phyloP scores from a whole-genome alignment of 208 protist species.

The Acanthamoeba healyi region DNA sequence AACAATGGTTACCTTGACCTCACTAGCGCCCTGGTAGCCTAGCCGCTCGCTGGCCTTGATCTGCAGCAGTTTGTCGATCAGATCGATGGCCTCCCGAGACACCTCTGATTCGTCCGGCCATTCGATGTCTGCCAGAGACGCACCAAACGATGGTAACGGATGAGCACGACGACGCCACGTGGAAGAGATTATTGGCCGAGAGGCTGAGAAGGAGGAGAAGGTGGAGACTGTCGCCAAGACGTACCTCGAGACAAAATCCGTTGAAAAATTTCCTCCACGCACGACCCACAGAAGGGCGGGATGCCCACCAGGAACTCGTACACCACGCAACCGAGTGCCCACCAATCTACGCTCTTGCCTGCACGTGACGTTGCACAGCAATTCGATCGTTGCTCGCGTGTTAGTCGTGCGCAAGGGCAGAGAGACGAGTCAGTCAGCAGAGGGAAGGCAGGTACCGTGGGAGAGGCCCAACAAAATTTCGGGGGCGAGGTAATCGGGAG shows the following conservation, averaged over 20 bases:
- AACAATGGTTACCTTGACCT: constrained; percentile 26
- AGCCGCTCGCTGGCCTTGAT: constrained; percentile 65
- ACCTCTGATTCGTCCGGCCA: constrained; percentile 62
- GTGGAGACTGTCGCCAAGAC: background rate
- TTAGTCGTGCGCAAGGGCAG: too few relatives aligned
- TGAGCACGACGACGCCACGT: too few relatives aligned
- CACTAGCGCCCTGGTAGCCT: constrained; percentile 26
- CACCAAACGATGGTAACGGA: too few relatives aligned
- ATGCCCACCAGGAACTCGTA: constrained; percentile 90
- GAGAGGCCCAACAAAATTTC: constrained; percentile 41
- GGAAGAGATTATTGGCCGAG: too few relatives aligned
- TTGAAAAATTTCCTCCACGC: constrained; percentile 89
- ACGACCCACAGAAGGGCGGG: constrained; percentile 91
- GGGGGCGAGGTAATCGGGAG: constrained; percentile 26
- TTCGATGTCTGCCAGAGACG: background rate
- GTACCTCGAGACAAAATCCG: constrained; percentile 80
- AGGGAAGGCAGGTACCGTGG: background rate
- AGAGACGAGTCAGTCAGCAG: background rate
- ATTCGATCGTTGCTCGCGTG: too few relatives aligned
- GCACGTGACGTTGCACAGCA: too few relatives aligned
- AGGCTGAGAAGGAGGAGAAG: background rate
- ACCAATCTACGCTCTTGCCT: constrained; percentile 86
- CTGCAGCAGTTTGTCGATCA: constrained; percentile 54
- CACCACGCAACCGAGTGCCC: constrained; percentile 90
- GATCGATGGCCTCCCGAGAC: background rate